Base-by-base conservation (phyloP, 257 asterid genomes). In the Cordia subcordata region DNA sequence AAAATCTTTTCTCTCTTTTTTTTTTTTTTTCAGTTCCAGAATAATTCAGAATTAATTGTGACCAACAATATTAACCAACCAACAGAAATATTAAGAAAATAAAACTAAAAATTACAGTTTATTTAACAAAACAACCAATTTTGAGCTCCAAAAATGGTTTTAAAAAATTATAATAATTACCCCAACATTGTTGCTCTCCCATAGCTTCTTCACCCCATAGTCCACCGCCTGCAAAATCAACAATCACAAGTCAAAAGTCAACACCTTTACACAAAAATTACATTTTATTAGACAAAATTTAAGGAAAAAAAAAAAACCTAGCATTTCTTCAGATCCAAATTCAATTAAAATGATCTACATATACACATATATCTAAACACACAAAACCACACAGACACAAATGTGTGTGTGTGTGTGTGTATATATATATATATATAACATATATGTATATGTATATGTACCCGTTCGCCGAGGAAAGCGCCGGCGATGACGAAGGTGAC, bases 401-500 rank as follows among this genome's bases (percentile, higher is more conserved):
- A n/a, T n/a, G n/a, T n/a, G n/a, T n/a, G n/a, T n/a, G n/a, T n/a
- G n/a, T n/a, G n/a, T n/a, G n/a, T n/a, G n/a, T n/a, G n/a, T n/a
- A n/a, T n/a, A n/a, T n/a, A 23, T 13, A 4, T 39, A 49, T 4
- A n/a, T n/a, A n/a, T n/a, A n/a, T n/a, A n/a, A n/a, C n/a, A 38
- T 20, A 33, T 16, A 60, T 18, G 32, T 1, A 53, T 33, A 27
- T 6, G 46, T 67, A 83, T 39, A 38, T 5, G 13, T 63, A 88
- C 95, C 66, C 94, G 81, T 87, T 87, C 96, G 49, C 87, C 94
- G 75, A 81, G 19, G 62, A 87, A 85, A 60, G 96, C 96, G 49
- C 96, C 96, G 62, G 79, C 84, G 74, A 87, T 66, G 89, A 87
- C 92, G 79, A 87, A 87, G 51, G 96, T 87, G 21, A 79, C 95